phyloP scores from a whole-genome alignment of 345 rosid genomes.

The Boechera stricta region DNA sequence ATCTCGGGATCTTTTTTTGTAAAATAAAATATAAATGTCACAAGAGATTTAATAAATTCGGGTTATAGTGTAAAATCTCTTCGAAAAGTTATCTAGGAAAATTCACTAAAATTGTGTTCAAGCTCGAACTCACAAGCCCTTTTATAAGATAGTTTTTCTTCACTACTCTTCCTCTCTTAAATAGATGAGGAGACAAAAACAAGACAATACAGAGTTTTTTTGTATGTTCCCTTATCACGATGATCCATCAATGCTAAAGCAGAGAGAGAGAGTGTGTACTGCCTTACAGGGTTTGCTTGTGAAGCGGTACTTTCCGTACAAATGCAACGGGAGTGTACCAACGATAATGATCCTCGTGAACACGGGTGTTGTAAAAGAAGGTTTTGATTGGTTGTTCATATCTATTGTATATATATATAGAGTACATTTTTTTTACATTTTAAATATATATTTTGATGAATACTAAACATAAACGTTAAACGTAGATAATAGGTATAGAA shows the following conservation, averaged over 20 bases:
- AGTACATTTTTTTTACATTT: no score
- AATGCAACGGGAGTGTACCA: not conserved
- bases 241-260: constrained; percentile 11
- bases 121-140: not conserved
- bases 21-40: not conserved
- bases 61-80: not conserved
- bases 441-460: not conserved
- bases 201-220: constrained; percentile 1
- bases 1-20: not conserved
- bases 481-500: no score
- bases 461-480: no score
- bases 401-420: not conserved
- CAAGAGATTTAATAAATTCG: not conserved
- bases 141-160: not conserved
- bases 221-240: constrained; percentile 1
- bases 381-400: not conserved
- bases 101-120: not conserved
- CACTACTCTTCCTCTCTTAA: not conserved
- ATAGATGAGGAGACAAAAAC: not conserved
- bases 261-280: not conserved
- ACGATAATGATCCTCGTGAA: not conserved
- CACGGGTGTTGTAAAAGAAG: not conserved
- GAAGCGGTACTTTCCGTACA: constrained; percentile 26
- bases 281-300: not conserved
- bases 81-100: not conserved